Percentiles rank a stretch among this genome's conserved stretches.
These are phyloP conservation scores for Apocynum venetum DNA, from an alignment of 257 asterid species.

Conservation along the genomic window DNA sequence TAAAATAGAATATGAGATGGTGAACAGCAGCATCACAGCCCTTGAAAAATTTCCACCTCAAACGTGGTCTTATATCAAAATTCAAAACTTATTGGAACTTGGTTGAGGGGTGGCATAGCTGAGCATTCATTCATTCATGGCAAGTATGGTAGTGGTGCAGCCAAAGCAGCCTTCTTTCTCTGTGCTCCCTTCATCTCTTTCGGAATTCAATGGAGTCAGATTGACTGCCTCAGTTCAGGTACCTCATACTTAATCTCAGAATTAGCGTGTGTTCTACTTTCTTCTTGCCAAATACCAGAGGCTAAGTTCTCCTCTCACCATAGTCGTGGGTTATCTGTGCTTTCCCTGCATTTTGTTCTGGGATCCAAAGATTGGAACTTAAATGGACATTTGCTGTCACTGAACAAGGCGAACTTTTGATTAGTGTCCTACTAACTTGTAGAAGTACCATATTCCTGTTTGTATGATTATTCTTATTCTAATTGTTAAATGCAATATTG, in stretches of 20 bases:
- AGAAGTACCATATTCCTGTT: neutral
- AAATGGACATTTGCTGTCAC: neutral
- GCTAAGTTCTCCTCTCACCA: neutral
- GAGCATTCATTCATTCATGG: conserved; percentile 36
- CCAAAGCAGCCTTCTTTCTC: conserved; percentile 64
- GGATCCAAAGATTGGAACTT: neutral
- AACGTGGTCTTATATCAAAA: conserved; percentile 9
- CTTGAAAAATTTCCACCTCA: conserved; percentile 20
- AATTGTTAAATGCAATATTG: neutral
- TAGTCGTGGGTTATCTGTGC: neutral
- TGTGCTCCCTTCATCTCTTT: conserved; percentile 58
- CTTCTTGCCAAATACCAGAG: neutral
- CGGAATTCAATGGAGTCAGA: conserved; percentile 76
- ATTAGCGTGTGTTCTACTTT: neutral
- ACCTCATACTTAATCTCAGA: neutral
- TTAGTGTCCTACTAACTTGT: neutral
- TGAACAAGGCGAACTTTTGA: neutral
- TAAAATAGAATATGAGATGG: conserved; percentile 24
- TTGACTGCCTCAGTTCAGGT: conserved; percentile 71
- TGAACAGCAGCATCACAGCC: conserved; percentile 20
- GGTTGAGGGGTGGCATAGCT: conserved; percentile 5
- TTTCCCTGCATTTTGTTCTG: neutral
- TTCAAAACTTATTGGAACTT: conserved; percentile 4
- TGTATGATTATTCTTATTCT: neutral
- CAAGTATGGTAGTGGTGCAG: conserved; percentile 65